A percentile compares a stretch with the other conserved stretches of the same genome.
phyloP scores from a whole-genome alignment of 1,284 basidiomycete genomes.

The Tylopilus sp. region DNA sequence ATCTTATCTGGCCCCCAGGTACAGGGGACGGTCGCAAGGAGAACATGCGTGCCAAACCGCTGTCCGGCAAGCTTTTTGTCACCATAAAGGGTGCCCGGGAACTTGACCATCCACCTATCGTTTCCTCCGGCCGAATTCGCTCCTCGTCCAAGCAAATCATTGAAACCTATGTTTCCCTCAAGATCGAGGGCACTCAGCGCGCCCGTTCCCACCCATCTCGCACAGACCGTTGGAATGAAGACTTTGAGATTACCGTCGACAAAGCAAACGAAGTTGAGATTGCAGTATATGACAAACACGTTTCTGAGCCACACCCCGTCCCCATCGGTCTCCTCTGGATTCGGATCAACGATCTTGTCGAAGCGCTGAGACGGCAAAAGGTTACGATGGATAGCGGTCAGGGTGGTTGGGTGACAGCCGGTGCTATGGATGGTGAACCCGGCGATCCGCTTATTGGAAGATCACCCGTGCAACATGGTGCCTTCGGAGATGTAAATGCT shows the following conservation, averaged over 20 bases:
- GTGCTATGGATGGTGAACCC: conserved; percentile 67
- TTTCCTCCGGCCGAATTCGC: conserved; percentile 53
- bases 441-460: conserved; percentile 46
- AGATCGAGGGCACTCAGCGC: conserved; percentile 92
- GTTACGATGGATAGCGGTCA: conserved; percentile 80
- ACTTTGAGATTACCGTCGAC: conserved; percentile 94
- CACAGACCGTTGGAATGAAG: conserved; percentile 96
- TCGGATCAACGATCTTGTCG: conserved; percentile 90
- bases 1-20: conserved; percentile 37
- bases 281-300: conserved; percentile 90
- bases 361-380: conserved; percentile 91
- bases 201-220: conserved; percentile 90
- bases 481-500: conserved; percentile 52
- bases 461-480: conserved; percentile 37
- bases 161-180: conserved; percentile 91
- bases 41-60: conserved; percentile 83
- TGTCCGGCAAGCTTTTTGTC: conserved; percentile 90
- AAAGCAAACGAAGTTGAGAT: conserved; percentile 99
- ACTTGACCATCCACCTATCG: conserved; percentile 86
- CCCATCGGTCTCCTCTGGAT: conserved; percentile 98
- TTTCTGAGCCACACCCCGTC: conserved; percentile 71
- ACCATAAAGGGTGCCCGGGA: conserved; percentile 88
- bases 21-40: conserved; percentile 87
- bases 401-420: conserved; percentile 91
- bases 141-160: conserved; percentile 73